Percentiles rank a stretch among this genome's conserved stretches.
phyloP scores from a whole-genome alignment of 768 basidiomycete species.

The Agrocybe chaxingu region DNA sequence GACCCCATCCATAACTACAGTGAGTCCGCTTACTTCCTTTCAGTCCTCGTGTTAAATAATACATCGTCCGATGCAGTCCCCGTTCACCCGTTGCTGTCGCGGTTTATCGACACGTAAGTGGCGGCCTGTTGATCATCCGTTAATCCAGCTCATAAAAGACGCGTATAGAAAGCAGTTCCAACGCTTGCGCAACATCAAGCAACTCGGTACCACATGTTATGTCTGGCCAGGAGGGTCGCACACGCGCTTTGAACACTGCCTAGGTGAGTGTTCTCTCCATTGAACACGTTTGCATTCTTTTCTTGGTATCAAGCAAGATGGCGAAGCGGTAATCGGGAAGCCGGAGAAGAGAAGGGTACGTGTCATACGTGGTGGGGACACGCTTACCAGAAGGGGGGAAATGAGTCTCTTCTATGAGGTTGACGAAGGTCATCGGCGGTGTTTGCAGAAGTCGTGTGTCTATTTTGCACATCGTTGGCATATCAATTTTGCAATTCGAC shows the following conservation, averaged over 20 bases:
- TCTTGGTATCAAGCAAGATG: neutral
- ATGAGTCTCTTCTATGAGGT: too few species aligned
- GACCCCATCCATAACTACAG: constrained; percentile 36
- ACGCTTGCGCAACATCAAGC: constrained; percentile 72
- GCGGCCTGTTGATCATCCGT: neutral
- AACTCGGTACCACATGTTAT: constrained; percentile 72
- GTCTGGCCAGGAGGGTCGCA: constrained; percentile 81
- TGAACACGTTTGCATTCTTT: constrained; percentile 1
- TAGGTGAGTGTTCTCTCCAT: constrained; percentile 45
- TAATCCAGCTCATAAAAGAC: constrained; percentile 4
- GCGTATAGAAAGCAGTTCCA: constrained; percentile 66
- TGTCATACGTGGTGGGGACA: too few species aligned
- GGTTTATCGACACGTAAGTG: constrained; percentile 69
- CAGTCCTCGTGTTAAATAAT: neutral
- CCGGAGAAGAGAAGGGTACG: too few species aligned
- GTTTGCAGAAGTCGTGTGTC: too few species aligned
- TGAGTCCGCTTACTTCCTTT: constrained; percentile 17
- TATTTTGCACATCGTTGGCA: too few species aligned
- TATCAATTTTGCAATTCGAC: too few species aligned
- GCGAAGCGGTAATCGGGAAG: too few species aligned
- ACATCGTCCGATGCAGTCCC: constrained; percentile 26
- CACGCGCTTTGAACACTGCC: constrained; percentile 79
- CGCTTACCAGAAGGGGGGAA: too few species aligned
- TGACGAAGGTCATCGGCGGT: too few species aligned
- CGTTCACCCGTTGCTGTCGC: constrained; percentile 29